Conservation (phyloP, 1,139 yeast species). For the Saccharomyces hybrid region DNA sequence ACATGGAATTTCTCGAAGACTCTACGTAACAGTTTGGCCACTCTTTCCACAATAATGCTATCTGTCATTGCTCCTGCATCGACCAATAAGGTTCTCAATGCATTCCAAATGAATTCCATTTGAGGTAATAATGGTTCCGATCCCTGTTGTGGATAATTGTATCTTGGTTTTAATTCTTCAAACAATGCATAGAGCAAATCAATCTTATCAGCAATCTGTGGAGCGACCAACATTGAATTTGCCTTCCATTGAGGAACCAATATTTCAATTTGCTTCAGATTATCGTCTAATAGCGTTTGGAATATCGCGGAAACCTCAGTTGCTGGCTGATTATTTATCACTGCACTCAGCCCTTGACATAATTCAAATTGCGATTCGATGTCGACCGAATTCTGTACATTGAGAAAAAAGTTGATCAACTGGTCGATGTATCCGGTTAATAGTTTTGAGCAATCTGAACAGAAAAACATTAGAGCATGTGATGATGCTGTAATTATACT, state of each 20-base stretch:
- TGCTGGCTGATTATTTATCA: conserved; percentile 51
- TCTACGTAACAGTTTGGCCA: conserved; percentile 59
- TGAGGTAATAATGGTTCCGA: conserved; percentile 27
- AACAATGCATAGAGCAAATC: conserved; percentile 70
- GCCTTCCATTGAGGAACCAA: conserved; percentile 23
- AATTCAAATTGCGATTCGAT: conserved; percentile 67
- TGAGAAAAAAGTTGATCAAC: conserved; percentile 65
- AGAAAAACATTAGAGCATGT: conserved; percentile 87
- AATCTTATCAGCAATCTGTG: conserved; percentile 61
- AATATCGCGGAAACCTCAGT: conserved; percentile 40
- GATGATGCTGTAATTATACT: conserved; percentile 78
- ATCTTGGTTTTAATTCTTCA: conserved; percentile 47
- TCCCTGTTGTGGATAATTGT: conserved; percentile 28
- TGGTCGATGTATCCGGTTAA: conserved; percentile 69
- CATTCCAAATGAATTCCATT: conserved; percentile 25
- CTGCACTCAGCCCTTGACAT: conserved; percentile 85
- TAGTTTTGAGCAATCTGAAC: conserved; percentile 76
- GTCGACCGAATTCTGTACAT: conserved; percentile 51
- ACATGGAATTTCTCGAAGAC: conserved; percentile 47
- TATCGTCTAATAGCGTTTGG: conserved; percentile 61
- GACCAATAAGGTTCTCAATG: conserved; percentile 17
- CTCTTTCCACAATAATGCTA: conserved; percentile 48
- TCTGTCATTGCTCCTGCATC: conserved; percentile 23
- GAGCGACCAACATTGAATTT: conserved; percentile 32
- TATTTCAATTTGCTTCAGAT: conserved; percentile 42